phyloP scores from a whole-genome alignment of 2,329 filamentous ascomycete genomes.

The Cordyceps fumosorosea region DNA sequence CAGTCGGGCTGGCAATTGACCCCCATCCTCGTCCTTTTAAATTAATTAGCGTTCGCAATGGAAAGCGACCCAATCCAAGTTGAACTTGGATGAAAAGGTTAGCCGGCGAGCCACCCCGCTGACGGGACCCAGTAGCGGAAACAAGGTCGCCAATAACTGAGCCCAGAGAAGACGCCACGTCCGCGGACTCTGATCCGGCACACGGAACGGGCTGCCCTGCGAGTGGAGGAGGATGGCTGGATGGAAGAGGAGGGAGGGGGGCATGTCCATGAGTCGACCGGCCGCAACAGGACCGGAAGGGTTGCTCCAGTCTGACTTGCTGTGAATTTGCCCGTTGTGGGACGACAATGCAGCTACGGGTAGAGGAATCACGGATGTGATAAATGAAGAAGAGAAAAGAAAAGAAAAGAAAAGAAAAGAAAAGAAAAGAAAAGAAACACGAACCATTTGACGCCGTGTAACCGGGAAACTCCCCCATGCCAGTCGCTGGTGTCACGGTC shows the following conservation, averaged over 20 bases:
- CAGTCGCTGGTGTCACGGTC: background rate
- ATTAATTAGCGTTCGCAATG: background rate
- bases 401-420: no score
- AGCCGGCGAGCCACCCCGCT: background rate
- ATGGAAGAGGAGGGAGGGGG: no score
- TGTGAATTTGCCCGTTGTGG: no score
- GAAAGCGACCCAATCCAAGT: background rate
- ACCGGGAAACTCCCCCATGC: background rate
- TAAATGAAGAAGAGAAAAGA: no score
- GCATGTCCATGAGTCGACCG: no score
- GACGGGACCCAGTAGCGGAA: constrained; percentile 5
- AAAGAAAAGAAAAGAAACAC: no score
- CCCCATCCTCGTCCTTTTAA: background rate
- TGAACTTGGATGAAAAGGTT: background rate
- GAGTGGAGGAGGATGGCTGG: background rate
- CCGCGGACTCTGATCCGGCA: constrained; percentile 8
- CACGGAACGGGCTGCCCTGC: background rate
- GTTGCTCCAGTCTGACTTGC: no score
- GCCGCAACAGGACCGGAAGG: no score
- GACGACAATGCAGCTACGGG: no score
- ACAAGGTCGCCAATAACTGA: constrained; percentile 1
- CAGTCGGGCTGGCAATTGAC: background rate
- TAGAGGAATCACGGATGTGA: no score
- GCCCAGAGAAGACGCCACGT: background rate
- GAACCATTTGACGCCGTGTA: background rate